Conservation (phyloP, 1,284 basidiomycete genomes). For the Pyrrhoderma noxium region DNA sequence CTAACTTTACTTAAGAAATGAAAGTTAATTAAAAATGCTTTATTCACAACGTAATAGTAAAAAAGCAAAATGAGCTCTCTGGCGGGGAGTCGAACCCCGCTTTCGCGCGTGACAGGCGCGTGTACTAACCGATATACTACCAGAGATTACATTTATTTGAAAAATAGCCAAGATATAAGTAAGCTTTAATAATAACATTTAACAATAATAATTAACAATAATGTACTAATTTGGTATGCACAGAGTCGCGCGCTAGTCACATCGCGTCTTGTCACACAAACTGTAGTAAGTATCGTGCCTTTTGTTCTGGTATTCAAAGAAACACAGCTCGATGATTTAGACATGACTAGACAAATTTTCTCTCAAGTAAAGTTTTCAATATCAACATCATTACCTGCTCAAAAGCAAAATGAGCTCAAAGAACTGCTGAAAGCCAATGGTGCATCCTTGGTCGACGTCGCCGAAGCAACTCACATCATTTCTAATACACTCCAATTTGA, state of each 20-base stretch:
- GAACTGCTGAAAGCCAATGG: slow-evolving; percentile 38
- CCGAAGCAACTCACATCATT: slow-evolving; percentile 31
- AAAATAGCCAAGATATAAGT: too few relatives aligned
- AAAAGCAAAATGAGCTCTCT: slow-evolving; percentile 23
- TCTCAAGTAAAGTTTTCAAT: slow-evolving; percentile 28
- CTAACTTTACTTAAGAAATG: too few relatives aligned
- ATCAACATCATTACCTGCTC: slow-evolving; percentile 26
- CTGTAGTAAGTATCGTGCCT: too few relatives aligned
- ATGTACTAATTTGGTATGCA: too few relatives aligned
- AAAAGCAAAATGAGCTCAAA: slow-evolving; percentile 27
- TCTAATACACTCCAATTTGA: slow-evolving; percentile 50
- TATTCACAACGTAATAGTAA: too few relatives aligned
- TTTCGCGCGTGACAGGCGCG: slow-evolving; percentile 39
- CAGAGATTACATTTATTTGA: slow-evolving; percentile 27
- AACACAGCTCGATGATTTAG: too few relatives aligned
- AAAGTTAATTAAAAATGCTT: too few relatives aligned
- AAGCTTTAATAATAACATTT: too few relatives aligned
- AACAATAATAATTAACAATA: too few relatives aligned
- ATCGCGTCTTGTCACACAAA: too few relatives aligned
- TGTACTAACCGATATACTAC: slow-evolving; percentile 41
- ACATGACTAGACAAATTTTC: slow-evolving; percentile 22
- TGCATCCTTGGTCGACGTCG: slow-evolving; percentile 36
- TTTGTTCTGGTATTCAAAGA: too few relatives aligned
- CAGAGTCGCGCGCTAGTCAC: too few relatives aligned
- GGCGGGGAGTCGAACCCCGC: slow-evolving; percentile 38